Evolutionary conservation across 768 basidiomycete genomes (phyloP).

Genomic region (Lentinula lateritia): DNA sequence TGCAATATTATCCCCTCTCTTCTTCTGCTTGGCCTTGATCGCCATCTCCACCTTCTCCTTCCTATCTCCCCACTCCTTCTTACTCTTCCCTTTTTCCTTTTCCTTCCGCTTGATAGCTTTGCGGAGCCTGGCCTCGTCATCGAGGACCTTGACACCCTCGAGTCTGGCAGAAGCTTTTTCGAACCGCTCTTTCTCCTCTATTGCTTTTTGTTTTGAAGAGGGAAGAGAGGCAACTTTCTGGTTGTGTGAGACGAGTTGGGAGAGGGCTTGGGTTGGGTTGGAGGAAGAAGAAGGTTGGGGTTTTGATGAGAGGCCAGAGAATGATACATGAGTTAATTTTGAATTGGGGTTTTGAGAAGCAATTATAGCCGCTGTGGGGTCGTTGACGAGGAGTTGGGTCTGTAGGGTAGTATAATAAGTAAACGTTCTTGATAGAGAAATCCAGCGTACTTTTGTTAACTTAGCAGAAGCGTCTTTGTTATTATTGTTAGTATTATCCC

Average conservation of each 20-base stretch:
- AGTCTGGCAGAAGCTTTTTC: conserved; percentile 83
- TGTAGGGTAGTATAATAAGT: conserved; percentile 18
- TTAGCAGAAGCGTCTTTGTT: conserved; percentile 32
- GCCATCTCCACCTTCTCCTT: conserved; percentile 81
- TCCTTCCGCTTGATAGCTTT: conserved; percentile 92
- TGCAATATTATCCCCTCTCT: conserved; percentile 86
- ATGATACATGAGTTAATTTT: conserved; percentile 60
- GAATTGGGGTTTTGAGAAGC: conserved; percentile 28
- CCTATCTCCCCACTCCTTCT: conserved; percentile 78
- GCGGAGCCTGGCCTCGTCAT: conserved; percentile 80
- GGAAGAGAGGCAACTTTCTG: conserved; percentile 72
- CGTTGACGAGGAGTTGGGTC: conserved; percentile 72
- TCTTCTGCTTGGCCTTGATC: conserved; percentile 83
- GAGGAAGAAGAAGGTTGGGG: conserved; percentile 46
- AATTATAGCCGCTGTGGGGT: conserved; percentile 28
- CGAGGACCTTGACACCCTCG: conserved; percentile 87
- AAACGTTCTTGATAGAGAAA: background rate
- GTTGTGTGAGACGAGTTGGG: conserved; percentile 71
- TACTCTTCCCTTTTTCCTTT: conserved; percentile 81
- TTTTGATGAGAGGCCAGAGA: conserved; percentile 39
- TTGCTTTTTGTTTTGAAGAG: conserved; percentile 75
- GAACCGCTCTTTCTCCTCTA: conserved; percentile 85
- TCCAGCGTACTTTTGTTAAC: conserved; percentile 43
- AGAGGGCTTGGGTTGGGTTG: conserved; percentile 82
- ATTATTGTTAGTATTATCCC: conserved; percentile 46